phyloP scores from a whole-genome alignment of 1,139 yeast species.

The Wickerhamiella infanticola region DNA sequence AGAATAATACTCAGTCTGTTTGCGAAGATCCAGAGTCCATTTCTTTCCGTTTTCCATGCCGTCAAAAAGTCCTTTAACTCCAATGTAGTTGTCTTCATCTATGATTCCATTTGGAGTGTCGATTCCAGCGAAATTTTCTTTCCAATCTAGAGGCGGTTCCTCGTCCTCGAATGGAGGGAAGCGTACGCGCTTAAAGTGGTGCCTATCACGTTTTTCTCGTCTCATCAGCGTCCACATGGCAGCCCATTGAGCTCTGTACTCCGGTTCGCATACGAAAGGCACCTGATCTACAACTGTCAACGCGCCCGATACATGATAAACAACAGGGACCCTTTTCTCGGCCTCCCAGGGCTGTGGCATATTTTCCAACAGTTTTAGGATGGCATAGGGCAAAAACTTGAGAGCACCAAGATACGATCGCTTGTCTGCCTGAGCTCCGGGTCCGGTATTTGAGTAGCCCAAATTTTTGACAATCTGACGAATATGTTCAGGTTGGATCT shows the following conservation, averaged over 20 bases:
- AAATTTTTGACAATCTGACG: conserved; percentile 60
- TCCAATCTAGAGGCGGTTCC: conserved; percentile 79
- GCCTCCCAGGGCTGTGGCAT: conserved; percentile 99
- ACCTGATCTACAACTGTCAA: conserved; percentile 87
- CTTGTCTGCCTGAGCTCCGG: conserved; percentile 73
- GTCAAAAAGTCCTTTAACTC: conserved; percentile 56
- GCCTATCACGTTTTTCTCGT: conserved; percentile 78
- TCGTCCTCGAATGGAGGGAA: conserved; percentile 97
- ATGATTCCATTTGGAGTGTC: conserved; percentile 44
- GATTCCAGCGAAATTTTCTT: conserved; percentile 59
- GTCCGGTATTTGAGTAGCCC: conserved; percentile 66
- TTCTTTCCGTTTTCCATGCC: conserved; percentile 40
- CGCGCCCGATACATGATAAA: conserved; percentile 87
- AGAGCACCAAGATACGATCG: conserved; percentile 80
- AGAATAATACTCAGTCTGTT: conserved; percentile 26
- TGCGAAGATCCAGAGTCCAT: conserved; percentile 35
- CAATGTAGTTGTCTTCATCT: conserved; percentile 66
- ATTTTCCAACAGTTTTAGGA: conserved; percentile 72
- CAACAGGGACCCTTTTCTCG: conserved; percentile 66
- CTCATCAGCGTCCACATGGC: conserved; percentile 87
- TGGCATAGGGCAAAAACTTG: conserved; percentile 92
- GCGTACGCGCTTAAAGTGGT: conserved; percentile 78
- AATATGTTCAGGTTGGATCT: conserved; percentile 90
- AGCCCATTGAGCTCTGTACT: conserved; percentile 92
- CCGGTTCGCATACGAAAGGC: conserved; percentile 86